Percentiles rank a stretch among this genome's conserved stretches.
These are phyloP conservation scores for Ceratocystis cacaofunesta DNA, from an alignment of 2,329 filamentous ascomycete species.

Conservation along the genomic window DNA sequence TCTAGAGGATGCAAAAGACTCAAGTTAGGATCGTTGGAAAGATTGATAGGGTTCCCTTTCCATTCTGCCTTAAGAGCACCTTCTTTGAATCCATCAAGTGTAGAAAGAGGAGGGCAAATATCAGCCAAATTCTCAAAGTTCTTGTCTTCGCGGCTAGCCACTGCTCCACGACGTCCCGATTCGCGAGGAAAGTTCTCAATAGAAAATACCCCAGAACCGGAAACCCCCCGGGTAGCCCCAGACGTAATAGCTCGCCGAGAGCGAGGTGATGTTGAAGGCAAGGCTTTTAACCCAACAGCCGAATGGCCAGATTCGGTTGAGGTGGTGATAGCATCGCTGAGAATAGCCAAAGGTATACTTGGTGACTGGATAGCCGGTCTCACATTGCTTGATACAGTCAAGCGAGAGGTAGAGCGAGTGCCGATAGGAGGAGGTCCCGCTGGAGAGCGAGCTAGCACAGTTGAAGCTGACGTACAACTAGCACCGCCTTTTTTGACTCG, in stretches of 20 bases:
- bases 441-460: not conserved
- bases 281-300: not conserved
- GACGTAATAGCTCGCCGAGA: constrained; percentile 10
- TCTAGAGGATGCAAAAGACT: constrained; percentile 66
- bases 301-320: not conserved
- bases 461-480: not conserved
- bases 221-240: constrained; percentile 12
- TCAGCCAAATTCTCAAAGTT: constrained; percentile 60
- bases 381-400: not conserved
- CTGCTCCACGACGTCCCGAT: constrained; percentile 25
- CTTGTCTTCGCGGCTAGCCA: constrained; percentile 64
- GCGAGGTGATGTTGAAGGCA: constrained; percentile 2
- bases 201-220: constrained; percentile 14
- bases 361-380: not conserved
- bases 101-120: constrained; percentile 53
- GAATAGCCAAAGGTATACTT: not conserved
- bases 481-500: constrained; percentile 9
- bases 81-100: constrained; percentile 44
- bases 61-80: constrained; percentile 73
- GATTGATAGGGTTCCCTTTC: constrained; percentile 67
- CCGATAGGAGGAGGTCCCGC: not conserved
- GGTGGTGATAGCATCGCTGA: constrained; percentile 2
- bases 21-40: constrained; percentile 55
- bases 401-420: not conserved
- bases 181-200: constrained; percentile 15